Base-by-base conservation (phyloP, 495 filamentous ascomycete species). In the Amphirosellinia nigrospora region DNA sequence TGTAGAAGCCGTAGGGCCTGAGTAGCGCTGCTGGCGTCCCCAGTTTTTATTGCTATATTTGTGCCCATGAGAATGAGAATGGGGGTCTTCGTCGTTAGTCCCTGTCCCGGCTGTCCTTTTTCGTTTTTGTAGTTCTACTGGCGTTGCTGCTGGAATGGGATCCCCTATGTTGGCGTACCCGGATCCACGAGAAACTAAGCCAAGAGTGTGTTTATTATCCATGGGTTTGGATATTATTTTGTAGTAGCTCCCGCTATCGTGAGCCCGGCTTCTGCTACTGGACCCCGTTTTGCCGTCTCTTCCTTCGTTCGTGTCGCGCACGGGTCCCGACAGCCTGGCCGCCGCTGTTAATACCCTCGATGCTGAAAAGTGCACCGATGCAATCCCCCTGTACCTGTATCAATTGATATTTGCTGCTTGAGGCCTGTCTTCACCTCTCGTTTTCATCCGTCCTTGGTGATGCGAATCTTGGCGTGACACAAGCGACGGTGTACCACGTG, bases 11-110 rank as follows among this genome's bases (percentile, higher is more conserved):
- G 43, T 43, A 32, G 46, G 3, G 28, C 13, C 46, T n/a, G 52
- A 1, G 8, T 45, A 36, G 50, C 34, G 16, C 26, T 43, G 50
- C 9, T 26, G 39, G 1, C 10, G 58, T 45, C 38, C 46, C 67
- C 59, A 61, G 53, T 68, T 68, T 68, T 68, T 55, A 23, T 58
- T 55, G 50, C 64, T 56, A 66, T 58, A 55, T 43, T 34, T 41
- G 50, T 43, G 28, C 5, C 48, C 50, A 10, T 43, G 48, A 39
- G 21, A 30, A 65, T 53, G 53, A n/a, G n/a, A n/a, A n/a, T n/a
- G n/a, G n/a, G n/a, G n/a, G n/a, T n/a, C n/a, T n/a, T n/a, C n/a
- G n/a, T n/a, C n/a, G n/a, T n/a, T n/a, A n/a, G n/a, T n/a, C n/a
- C n/a, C n/a, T n/a, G n/a, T n/a, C n/a, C n/a, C n/a, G 2, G 21